Evolutionary conservation across 2,329 filamentous ascomycete species (phyloP).

Genomic region (Beauveria brongniartii): DNA sequence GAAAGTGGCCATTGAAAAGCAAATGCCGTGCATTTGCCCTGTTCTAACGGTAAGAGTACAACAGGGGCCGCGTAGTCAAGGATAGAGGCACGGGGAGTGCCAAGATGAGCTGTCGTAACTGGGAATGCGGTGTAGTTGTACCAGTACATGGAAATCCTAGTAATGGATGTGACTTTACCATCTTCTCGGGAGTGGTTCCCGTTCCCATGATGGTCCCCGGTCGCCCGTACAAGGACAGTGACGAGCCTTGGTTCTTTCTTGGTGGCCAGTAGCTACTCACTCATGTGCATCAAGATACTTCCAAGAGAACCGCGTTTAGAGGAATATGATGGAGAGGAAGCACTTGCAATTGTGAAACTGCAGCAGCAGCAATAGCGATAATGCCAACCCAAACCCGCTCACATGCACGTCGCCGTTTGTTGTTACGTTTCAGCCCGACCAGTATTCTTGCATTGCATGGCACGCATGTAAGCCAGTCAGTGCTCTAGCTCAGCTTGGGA

Average conservation of each 20-base stretch:
- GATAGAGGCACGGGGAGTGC: constrained; percentile 58
- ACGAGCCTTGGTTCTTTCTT: constrained; percentile 36
- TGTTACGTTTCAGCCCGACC: constrained; percentile 7
- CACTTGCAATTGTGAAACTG: not conserved
- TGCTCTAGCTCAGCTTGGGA: constrained; percentile 1
- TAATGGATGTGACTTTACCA: constrained; percentile 16
- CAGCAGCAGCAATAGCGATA: not conserved
- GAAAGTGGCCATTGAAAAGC: constrained; percentile 12
- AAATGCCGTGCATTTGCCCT: not conserved
- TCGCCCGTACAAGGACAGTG: constrained; percentile 33
- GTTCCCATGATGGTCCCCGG: constrained; percentile 58
- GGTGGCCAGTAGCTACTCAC: not conserved
- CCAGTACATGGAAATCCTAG: constrained; percentile 19
- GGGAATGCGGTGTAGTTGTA: constrained; percentile 88
- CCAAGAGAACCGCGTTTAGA: not conserved
- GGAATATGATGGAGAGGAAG: not conserved
- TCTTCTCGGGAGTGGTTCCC: constrained; percentile 49
- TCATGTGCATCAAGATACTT: not conserved
- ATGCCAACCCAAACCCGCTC: not conserved
- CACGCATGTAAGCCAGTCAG: not conserved
- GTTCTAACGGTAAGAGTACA: not conserved
- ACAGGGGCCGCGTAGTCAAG: constrained; percentile 68
- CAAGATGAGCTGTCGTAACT: constrained; percentile 82
- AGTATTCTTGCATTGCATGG: constrained; percentile 5
- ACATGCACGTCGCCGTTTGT: not conserved